Evolutionary conservation across 2,329 filamentous ascomycete genomes (phyloP), one percentile per base, ranked within the genome.

Genomic region (Pestalotiopsis sp.): DNA sequence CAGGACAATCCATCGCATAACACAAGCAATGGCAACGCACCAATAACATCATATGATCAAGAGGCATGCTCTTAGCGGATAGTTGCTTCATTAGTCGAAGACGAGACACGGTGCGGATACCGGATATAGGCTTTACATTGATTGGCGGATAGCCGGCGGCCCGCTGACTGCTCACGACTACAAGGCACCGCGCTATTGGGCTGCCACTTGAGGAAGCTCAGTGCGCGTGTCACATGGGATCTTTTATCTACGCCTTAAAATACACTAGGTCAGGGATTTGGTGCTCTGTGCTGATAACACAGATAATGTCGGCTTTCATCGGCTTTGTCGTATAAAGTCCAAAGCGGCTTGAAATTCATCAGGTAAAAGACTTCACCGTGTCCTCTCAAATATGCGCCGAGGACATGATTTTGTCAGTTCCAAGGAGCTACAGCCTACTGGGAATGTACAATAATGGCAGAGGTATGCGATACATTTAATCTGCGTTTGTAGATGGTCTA

Each of bases 101-200:
- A 23, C 57, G 25, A 59, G 27, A 27, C 4, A 27, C 23, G 27
- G 57, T 59, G 57, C 57, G 57, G 57, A 59, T 59, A 27, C 57
- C 57, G 57, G 57, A 59, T 59, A 36, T 23, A 59, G 57, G 57
- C 57, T 27, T 36, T 23, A 14, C 7, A 27, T 27, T 59, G 57
- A 59, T 59, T 59, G 57, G 57, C 57, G 57, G 57, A 59, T 59
- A 59, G 57, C 23, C 9, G 57, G 57, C 25, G 57, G 57, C 23
- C 57, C 57, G 57, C 57, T 36, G 14, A 27, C 57, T 13, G 25
- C 23, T 12, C 4, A 14, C 9, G 20, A 25, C 13, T 17, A 14
- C 12, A 13, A 23, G 13, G 27, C 25, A 14, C n/a, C 25, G 23
- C 13, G 23, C 57, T 27, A 27, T 6, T 59, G 23, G 57, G 23